Percentiles rank a stretch among this genome's conserved stretches.
Evolutionary conservation across 805 yeast genomes (phyloP).

Genomic region (Suhomyces faveliae): DNA sequence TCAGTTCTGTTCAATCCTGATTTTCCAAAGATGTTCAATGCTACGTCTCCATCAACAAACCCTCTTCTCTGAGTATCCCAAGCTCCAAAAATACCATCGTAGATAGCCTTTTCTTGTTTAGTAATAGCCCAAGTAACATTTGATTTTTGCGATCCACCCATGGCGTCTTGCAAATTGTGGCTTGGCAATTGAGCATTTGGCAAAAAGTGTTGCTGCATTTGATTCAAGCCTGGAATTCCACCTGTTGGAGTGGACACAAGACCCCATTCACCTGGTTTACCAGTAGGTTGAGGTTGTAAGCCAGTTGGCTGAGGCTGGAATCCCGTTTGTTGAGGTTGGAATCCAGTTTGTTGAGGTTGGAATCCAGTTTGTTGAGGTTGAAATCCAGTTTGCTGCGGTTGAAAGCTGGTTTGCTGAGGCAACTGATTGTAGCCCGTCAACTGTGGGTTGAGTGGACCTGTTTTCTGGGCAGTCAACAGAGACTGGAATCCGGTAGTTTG

Average conservation of each 20-base stretch:
- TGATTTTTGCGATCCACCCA: slow-evolving; percentile 43
- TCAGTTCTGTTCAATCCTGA: slow-evolving; percentile 86
- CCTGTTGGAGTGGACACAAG: slow-evolving; percentile 67
- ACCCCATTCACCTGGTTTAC: slow-evolving; percentile 80
- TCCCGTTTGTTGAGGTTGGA: slow-evolving; percentile 27
- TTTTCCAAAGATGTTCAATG: slow-evolving; percentile 84
- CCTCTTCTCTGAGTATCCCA: slow-evolving; percentile 78
- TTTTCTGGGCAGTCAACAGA: slow-evolving; percentile 20
- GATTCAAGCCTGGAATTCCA: slow-evolving; percentile 68
- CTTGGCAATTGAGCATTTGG: slow-evolving; percentile 45
- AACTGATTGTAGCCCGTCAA: slow-evolving; percentile 29
- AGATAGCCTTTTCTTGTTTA: slow-evolving; percentile 80
- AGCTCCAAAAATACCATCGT: slow-evolving; percentile 82
- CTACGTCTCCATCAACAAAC: slow-evolving; percentile 71
- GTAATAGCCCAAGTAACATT: slow-evolving; percentile 81
- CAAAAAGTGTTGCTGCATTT: slow-evolving; percentile 65
- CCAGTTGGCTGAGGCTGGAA: slow-evolving; percentile 45
- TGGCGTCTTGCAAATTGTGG: slow-evolving; percentile 39
- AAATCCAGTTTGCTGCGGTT: slow-evolving; percentile 32
- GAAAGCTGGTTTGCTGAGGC: slow-evolving; percentile 19
- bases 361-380: slow-evolving; percentile 25
- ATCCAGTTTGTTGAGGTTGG: slow-evolving; percentile 21
- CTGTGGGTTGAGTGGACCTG: slow-evolving; percentile 26
- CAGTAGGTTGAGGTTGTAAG: slow-evolving; percentile 53
- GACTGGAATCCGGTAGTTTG: slow-evolving; percentile 42